phyloP scores from a whole-genome alignment of 768 basidiomycete genomes.

The Boletus barrowsii region DNA sequence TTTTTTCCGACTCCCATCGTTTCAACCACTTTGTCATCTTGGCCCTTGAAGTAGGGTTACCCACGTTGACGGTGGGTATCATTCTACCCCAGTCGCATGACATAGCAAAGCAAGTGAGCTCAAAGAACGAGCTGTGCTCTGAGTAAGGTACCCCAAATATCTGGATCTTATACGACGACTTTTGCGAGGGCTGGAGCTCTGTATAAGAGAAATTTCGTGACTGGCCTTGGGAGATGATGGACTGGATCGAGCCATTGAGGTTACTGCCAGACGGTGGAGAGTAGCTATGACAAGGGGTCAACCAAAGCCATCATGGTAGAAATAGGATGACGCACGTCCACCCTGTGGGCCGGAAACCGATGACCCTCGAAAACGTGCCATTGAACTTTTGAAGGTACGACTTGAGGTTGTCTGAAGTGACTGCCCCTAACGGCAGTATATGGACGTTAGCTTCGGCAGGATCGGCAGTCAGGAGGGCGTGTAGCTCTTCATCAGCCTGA shows the following conservation, averaged over 20 bases:
- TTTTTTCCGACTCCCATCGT: slow-evolving; percentile 84
- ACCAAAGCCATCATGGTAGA: neutral
- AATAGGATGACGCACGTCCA: slow-evolving; percentile 71
- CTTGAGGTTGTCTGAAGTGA: slow-evolving; percentile 75
- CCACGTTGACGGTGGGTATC: slow-evolving; percentile 94
- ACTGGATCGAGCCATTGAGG: slow-evolving; percentile 58
- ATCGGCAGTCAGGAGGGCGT: slow-evolving; percentile 71
- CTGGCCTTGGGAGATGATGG: slow-evolving; percentile 67
- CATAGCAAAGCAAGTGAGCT: slow-evolving; percentile 92
- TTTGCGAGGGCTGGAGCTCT: slow-evolving; percentile 64
- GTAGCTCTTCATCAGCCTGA: slow-evolving; percentile 79
- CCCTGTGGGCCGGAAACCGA: slow-evolving; percentile 92
- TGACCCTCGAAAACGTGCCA: slow-evolving; percentile 62
- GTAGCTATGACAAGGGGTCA: slow-evolving; percentile 44
- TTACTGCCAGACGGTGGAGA: slow-evolving; percentile 63
- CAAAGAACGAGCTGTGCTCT: slow-evolving; percentile 94
- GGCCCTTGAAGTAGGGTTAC: slow-evolving; percentile 62
- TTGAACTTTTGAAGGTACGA: slow-evolving; percentile 74
- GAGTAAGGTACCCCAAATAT: slow-evolving; percentile 89
- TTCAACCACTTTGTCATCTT: slow-evolving; percentile 92
- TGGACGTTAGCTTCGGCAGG: slow-evolving; percentile 80
- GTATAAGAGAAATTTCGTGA: slow-evolving; percentile 65
- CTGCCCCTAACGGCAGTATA: slow-evolving; percentile 72
- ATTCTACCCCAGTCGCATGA: slow-evolving; percentile 83
- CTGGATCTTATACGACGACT: slow-evolving; percentile 66